Evolutionary conservation across 2,329 filamentous ascomycete species (phyloP).

Genomic region (Hypocrella siamensis): DNA sequence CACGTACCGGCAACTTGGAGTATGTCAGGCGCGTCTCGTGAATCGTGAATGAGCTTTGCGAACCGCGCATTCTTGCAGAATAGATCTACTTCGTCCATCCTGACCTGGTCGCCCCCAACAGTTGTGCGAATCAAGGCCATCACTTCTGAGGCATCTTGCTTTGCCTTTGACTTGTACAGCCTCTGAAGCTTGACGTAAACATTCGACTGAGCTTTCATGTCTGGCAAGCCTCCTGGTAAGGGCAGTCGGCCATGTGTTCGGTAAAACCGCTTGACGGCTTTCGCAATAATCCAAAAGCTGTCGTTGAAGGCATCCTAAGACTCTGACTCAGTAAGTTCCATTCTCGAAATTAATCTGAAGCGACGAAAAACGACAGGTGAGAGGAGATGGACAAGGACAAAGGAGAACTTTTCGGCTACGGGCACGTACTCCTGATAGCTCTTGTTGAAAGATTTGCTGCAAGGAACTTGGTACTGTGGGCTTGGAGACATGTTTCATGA

Average conservation of each 20-base stretch:
- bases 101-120: constrained; percentile 35
- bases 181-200: constrained; percentile 86
- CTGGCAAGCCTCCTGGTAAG: constrained; percentile 73
- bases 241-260: constrained; percentile 58
- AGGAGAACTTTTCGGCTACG: too few species aligned
- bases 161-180: constrained; percentile 81
- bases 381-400: too few species aligned
- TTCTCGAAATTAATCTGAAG: too few species aligned
- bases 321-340: too few species aligned
- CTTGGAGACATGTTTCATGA: constrained; percentile 69
- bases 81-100: constrained; percentile 62
- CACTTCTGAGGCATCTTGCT: constrained; percentile 63
- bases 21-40: constrained; percentile 26
- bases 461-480: constrained; percentile 54
- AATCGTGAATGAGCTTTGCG: constrained; percentile 65
- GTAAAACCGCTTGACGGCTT: constrained; percentile 66
- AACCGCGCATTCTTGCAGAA: constrained; percentile 95
- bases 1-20: constrained; percentile 39
- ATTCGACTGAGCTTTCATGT: constrained; percentile 91
- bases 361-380: too few species aligned
- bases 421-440: too few species aligned
- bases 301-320: constrained; percentile 9
- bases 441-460: constrained; percentile 67
- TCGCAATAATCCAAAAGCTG: constrained; percentile 79
- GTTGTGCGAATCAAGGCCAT: constrained; percentile 42